phyloP scores from a whole-genome alignment of 2,329 filamentous ascomycete species.

The Pezicula rhizophila region DNA sequence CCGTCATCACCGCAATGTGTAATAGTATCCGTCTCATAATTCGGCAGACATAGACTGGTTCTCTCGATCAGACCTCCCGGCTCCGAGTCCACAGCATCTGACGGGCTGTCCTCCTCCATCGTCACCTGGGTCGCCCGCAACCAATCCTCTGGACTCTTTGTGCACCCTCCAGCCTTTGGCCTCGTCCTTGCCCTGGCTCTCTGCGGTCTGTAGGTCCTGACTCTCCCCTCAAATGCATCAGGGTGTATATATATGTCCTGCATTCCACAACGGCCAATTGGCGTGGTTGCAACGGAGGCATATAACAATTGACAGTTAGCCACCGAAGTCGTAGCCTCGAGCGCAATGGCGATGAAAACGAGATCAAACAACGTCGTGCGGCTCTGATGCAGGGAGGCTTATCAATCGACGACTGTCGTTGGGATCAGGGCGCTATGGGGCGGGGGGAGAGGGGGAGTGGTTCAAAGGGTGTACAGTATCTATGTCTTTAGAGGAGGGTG shows the following conservation, averaged over 20 bases:
- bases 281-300: constrained; percentile 5
- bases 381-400: too few relatives aligned
- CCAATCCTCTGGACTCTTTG: constrained; percentile 3
- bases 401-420: too few relatives aligned
- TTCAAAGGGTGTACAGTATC: too few relatives aligned
- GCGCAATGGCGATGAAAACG: too few relatives aligned
- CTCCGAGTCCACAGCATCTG: constrained; percentile 3
- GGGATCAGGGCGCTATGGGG: too few relatives aligned
- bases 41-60: constrained; percentile 23
- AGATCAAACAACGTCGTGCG: too few relatives aligned
- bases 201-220: constrained; percentile 19
- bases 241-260: constrained; percentile 12
- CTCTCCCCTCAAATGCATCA: constrained; percentile 12
- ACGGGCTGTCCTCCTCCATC: constrained; percentile 7
- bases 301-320: constrained; percentile 1
- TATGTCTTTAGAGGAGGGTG: too few relatives aligned
- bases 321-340: too few relatives aligned
- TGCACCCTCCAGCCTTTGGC: constrained; percentile 9
- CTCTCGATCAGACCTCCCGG: constrained; percentile 18
- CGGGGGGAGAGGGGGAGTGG: too few relatives aligned
- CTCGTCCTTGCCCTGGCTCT: constrained; percentile 17
- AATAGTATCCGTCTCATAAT: constrained; percentile 18
- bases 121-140: constrained; percentile 11
- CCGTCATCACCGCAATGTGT: constrained; percentile 23
- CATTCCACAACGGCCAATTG: constrained; percentile 14